Evolutionary conservation across 768 basidiomycete species (phyloP), one percentile per base, ranked within the genome.

Genomic region (Pulveroboletus sp.): DNA sequence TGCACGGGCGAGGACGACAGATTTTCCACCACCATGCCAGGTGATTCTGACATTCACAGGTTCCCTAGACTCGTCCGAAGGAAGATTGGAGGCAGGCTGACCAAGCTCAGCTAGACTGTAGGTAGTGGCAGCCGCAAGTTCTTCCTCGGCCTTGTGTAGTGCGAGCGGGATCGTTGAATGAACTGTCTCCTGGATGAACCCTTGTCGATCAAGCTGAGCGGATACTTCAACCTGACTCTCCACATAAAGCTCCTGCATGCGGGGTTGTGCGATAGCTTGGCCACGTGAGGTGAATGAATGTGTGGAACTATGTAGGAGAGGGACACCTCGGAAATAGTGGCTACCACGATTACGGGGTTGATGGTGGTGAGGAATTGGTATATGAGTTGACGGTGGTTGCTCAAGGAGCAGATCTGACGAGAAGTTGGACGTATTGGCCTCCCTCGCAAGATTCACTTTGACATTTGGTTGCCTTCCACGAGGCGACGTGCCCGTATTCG

Each of bases 1-100:
- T 6, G 86, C 85, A 47, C 86, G 75, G 4, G 84, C 82, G 24
- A 90, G 75, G n/a, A 75, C 59, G 13, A 90, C 86, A 14, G 75
- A 72, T 54, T 73, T 79, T 4, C 82, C 86, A 4, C 79, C 80
- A 18, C 82, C 84, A 41, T 68, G 71, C 87, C 87, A 90, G 6
- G 73, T 71, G 49, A 89, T 81, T 58, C 72, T 81, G 39, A 82
- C 74, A 5, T 62, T 61, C 24, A 73, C 58, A 5, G 58, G 57
- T 53, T 75, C 68, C 42, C 47, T 69, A 44, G 39, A 1, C 8
- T 68, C 67, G 17, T 68, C 67, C 18, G 62, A 55, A 27, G 48
- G 45, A 21, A 55, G 69, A 46, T 39, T 57, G 14, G 55, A 39
- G 11, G 46, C 32, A 33, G 58, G 50, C 13, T 60, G 65, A 7